Conservation (phyloP, 345 rosid genomes). For the Eucalyptus victrix region DNA sequence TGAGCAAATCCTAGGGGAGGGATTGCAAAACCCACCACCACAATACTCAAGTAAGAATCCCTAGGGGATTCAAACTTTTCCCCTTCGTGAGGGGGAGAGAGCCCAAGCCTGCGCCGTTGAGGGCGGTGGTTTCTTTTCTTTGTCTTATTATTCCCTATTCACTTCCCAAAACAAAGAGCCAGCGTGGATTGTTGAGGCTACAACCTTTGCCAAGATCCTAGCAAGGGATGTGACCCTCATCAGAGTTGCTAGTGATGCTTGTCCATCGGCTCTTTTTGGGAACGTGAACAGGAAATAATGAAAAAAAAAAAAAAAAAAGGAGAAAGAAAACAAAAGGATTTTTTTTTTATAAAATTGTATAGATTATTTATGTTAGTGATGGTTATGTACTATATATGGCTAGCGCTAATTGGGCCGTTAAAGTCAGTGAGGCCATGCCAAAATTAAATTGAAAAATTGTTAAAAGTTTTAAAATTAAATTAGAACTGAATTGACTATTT, state of each 20-base stretch:
- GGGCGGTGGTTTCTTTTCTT: no score
- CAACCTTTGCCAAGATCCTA: neutral
- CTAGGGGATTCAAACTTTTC: no score
- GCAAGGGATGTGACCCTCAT: neutral
- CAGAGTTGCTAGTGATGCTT: neutral
- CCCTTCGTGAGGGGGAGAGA: no score
- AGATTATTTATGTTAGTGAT: fast-evolving
- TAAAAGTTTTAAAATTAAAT: fast-evolving
- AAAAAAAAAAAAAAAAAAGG: fast-evolving
- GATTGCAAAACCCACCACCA: no score
- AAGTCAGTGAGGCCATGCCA: no score
- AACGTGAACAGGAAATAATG: neutral
- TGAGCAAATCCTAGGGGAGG: no score
- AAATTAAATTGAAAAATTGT: neutral
- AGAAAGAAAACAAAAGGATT: no score
- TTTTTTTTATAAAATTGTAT: no score
- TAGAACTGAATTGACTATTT: no score
- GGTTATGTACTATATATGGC: fast-evolving
- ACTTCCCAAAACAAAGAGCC: neutral
- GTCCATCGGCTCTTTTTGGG: neutral
- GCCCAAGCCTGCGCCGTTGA: no score
- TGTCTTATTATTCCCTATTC: neutral
- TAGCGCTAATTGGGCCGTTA: no score
- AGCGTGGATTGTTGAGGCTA: neutral
- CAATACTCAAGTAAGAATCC: no score